Conservation (phyloP, 371 early-diverging fungal species). For the Apophysomyces variabilis region DNA sequence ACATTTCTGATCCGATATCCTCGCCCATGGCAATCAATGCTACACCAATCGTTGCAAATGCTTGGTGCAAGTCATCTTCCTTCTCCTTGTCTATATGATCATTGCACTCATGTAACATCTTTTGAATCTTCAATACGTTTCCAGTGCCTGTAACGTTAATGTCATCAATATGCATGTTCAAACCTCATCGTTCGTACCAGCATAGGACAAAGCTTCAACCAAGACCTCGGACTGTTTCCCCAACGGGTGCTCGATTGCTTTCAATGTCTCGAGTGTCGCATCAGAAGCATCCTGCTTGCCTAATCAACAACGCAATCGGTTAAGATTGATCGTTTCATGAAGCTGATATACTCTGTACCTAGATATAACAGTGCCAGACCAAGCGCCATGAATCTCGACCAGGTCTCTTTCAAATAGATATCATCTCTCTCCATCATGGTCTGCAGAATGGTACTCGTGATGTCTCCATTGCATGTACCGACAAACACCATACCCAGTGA, state of each 20-base stretch:
- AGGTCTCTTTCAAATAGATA: conserved; percentile 79
- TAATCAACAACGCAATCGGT: conserved; percentile 15
- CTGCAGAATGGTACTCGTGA: conserved; percentile 90
- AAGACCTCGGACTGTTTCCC: conserved; percentile 88
- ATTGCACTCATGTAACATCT: conserved; percentile 93
- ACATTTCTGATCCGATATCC: conserved; percentile 96
- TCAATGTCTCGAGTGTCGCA: conserved; percentile 91
- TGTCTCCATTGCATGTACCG: conserved; percentile 92
- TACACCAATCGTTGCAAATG: conserved; percentile 95
- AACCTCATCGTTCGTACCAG: conserved; percentile 57
- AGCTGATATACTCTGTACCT: conserved; percentile 30
- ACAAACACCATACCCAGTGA: conserved; percentile 92
- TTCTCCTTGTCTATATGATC: conserved; percentile 91
- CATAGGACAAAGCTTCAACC: conserved; percentile 89
- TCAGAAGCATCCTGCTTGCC: conserved; percentile 91
- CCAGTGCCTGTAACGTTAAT: conserved; percentile 65
- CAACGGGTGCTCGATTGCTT: conserved; percentile 91
- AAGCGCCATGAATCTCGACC: conserved; percentile 89
- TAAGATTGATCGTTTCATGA: background rate
- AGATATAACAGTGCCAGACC: conserved; percentile 91
- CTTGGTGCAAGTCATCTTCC: conserved; percentile 86
- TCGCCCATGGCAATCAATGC: conserved; percentile 97
- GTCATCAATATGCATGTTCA: background rate
- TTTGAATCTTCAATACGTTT: conserved; percentile 95
- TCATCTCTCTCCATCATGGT: conserved; percentile 96